Base-by-base conservation (phyloP, 192 early-diverging fungal genomes). In the Coemansia sp. region DNA sequence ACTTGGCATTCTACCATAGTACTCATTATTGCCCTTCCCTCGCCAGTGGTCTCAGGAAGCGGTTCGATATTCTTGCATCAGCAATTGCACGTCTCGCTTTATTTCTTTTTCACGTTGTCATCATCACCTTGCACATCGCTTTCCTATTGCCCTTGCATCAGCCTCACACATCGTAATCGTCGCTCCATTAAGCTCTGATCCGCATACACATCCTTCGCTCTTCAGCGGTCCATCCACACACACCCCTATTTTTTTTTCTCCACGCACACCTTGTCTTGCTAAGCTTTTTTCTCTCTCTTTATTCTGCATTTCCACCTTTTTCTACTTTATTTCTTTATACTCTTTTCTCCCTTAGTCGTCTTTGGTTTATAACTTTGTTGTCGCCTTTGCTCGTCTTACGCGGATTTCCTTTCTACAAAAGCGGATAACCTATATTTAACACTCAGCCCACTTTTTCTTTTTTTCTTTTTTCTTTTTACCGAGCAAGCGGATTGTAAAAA, bases 371-470 rank as follows among this genome's bases (percentile, higher is more conserved):
- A 43, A 43, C 41, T 22, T 20, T 22, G 27, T 44, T 52, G 18
- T 24, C 33, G 65, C 47, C 47, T 47, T 34, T 20, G 15, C 33
- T 46, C 31, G 15, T 66, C 41, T 66, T 66, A 46, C 29, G 4
- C 39, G 6, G 36, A 9, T 50, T 29, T 3, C 27, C 31, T 52
- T 52, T 47, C 31, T 52, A 65, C 49, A 34, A 64, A 33, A 36
- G 40, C 44, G 57, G 44, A 65, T 27, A 62, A 60, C 31, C 24
- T 66, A 50, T 66, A 66, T 52, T 60, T 60, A 60, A 31, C 53
- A 12, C 27, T 65, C 47, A 65, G 40, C 43, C 44, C 43, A 65
- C 64, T 15, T 34, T 65, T 49, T 27, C 4, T 34, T 66, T 31
- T 36, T 36, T 20, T 34, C 36, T 36, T 47, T 49, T 15, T 44